Evolutionary conservation across 2,329 filamentous ascomycete genomes (phyloP).

Genomic region (Xylaria sp.): DNA sequence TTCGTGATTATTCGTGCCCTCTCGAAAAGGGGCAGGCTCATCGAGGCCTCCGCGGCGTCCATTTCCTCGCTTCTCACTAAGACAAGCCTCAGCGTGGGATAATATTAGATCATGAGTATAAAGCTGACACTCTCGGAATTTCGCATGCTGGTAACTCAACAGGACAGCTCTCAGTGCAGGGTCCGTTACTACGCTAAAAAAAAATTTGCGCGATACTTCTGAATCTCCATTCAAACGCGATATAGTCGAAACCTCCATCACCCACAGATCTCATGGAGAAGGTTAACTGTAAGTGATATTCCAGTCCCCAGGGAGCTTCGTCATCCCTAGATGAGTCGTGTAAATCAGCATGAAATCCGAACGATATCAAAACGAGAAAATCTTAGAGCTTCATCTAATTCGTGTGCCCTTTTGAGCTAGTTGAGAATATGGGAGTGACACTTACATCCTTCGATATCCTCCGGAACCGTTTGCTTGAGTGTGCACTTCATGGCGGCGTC

Average conservation of each 20-base stretch:
- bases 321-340: constrained; percentile 1
- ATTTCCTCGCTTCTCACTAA: too few species aligned
- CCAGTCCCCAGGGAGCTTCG: constrained; percentile 7
- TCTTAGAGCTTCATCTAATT: too few species aligned
- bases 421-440: background rate
- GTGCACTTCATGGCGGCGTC: constrained; percentile 13
- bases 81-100: background rate
- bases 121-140: background rate
- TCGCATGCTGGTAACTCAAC: too few species aligned
- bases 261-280: background rate
- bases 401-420: too few species aligned
- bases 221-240: too few species aligned
- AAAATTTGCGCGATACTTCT: too few species aligned
- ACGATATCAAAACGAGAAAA: background rate
- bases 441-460: constrained; percentile 13
- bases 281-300: constrained; percentile 8
- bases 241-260: too few species aligned
- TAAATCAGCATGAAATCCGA: background rate
- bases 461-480: background rate
- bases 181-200: too few species aligned
- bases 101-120: background rate
- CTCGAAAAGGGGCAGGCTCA: too few species aligned
- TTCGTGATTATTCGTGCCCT: background rate
- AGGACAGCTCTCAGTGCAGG: too few species aligned
- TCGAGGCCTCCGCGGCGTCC: too few species aligned